Conservation (phyloP, 495 filamentous ascomycete species). For the Letharia lupina region DNA sequence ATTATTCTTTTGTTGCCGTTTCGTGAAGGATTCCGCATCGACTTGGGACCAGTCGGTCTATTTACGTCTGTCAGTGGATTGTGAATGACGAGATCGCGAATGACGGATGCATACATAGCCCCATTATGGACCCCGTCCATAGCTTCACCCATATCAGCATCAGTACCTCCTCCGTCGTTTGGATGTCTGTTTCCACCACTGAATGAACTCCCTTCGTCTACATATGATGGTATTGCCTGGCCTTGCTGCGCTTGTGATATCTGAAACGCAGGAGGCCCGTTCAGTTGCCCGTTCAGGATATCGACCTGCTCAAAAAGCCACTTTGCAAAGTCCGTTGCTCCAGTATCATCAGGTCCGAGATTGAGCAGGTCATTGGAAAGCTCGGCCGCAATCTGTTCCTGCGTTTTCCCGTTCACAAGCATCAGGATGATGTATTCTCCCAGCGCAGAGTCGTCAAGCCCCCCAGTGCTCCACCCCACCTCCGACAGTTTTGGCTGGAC, state of each 20-base stretch:
- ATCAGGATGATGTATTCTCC: conserved; percentile 95
- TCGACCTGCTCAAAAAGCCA: conserved; percentile 89
- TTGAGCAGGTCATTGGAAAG: conserved; percentile 81
- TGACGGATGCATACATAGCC: conserved; percentile 54
- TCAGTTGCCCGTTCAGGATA: conserved; percentile 54
- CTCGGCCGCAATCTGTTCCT: conserved; percentile 81
- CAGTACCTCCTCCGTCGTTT: conserved; percentile 31
- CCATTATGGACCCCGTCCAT: conserved; percentile 38
- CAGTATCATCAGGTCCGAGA: conserved; percentile 72
- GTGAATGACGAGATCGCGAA: conserved; percentile 1
- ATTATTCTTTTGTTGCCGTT: conserved; percentile 68
- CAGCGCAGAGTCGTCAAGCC: conserved; percentile 71
- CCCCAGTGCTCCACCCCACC: conserved; percentile 79
- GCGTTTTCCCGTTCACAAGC: conserved; percentile 88
- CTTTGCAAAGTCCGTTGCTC: conserved; percentile 71
- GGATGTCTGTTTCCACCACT: conserved; percentile 23
- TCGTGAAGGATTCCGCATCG: conserved; percentile 69
- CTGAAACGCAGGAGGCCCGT: conserved; percentile 33
- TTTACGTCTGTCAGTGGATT: conserved; percentile 20
- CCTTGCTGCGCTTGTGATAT: conserved; percentile 24
- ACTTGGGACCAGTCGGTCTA: conserved; percentile 90
- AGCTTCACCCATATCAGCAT: conserved; percentile 65
- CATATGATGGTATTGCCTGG: conserved; percentile 35
- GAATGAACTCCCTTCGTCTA: conserved; percentile 26
- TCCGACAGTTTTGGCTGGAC: conserved; percentile 94